Evolutionary conservation across 208 protist genomes (phyloP), one percentile per base, ranked within the genome.

Genomic region (Leishmania arabica): DNA sequence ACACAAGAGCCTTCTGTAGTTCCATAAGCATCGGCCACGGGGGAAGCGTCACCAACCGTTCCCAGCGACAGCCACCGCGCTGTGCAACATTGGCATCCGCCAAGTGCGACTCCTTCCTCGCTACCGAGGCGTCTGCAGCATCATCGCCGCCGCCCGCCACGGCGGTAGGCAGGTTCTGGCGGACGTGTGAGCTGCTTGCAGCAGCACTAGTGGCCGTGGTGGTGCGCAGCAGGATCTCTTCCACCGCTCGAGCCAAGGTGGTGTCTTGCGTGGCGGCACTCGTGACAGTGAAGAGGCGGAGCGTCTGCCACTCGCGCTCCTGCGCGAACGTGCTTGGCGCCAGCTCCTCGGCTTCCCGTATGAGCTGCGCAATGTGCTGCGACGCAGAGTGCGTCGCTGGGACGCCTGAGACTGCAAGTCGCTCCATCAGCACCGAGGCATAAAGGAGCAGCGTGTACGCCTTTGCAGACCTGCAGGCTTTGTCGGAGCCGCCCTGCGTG

Each of bases 221-320:
- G 81, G 81, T 88, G 71, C 83, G 85, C 21, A 68, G 65, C 11
- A 84, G 19, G 13, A 93, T 76, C 21, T 83, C 83, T 72, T 90
- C 77, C 17, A 81, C 90, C 27, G 72, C 71, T 31, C 84, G 87
- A 40, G 80, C 77, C 65, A 96, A 77, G 0, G 79, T 73, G 3
- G 65, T 69, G 60, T 87, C 83, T 3, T 66, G 74, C 8, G 76
- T 72, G 19, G 79, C 47, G 4, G 77, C 54, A 34, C 70, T 73
- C 4, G 86, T 85, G 40, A 87, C 79, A 1, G 87, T 93, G 87
- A 87, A 85, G 56, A 96, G 83, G 1, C 91, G 91, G 80, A 95
- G 77, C 27, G 88, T 83, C 81, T 96, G 88, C 89, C 88, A 93
- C 74, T 94, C 85, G 9, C 84, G 78, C 72, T 75, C 79, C 77